These are phyloP conservation scores for Scutellaria minor DNA, from an alignment of 257 asterid species.

Conservation along the genomic window DNA sequence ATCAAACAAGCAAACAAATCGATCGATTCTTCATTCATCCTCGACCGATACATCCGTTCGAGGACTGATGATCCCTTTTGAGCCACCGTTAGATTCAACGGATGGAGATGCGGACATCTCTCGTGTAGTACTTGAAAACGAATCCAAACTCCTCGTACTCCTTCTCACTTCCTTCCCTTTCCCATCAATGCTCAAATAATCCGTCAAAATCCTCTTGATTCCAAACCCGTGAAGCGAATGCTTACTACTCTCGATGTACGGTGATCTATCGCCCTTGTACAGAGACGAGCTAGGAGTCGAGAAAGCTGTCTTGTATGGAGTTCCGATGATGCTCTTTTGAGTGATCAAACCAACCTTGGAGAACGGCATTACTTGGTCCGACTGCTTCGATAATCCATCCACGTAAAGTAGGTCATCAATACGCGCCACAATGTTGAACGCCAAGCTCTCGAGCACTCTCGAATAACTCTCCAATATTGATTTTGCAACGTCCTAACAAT, in stretches of 20 bases:
- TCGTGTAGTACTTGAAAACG: slow-evolving; percentile 40
- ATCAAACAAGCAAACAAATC: slow-evolving; percentile 18
- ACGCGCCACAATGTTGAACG: slow-evolving; percentile 76
- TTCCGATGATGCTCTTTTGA: slow-evolving; percentile 34
- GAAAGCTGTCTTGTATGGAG: slow-evolving; percentile 52
- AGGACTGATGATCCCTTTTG: slow-evolving; percentile 45
- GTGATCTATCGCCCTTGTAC: slow-evolving; percentile 48
- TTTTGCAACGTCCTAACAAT: slow-evolving; percentile 72
- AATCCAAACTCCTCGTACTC: slow-evolving; percentile 39
- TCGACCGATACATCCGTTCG: slow-evolving; percentile 35
- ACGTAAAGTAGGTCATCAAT: slow-evolving; percentile 67
- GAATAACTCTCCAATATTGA: slow-evolving; percentile 82
- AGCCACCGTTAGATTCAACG: slow-evolving; percentile 43
- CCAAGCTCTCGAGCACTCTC: slow-evolving; percentile 78
- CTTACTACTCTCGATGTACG: slow-evolving; percentile 43
- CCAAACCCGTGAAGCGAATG: slow-evolving; percentile 54
- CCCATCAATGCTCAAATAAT: slow-evolving; percentile 52
- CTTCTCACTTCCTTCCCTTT: slow-evolving; percentile 45
- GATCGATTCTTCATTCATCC: slow-evolving; percentile 37
- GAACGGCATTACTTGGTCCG: slow-evolving; percentile 55
- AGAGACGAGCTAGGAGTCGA: slow-evolving; percentile 57
- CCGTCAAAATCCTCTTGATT: slow-evolving; percentile 58
- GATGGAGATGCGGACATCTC: slow-evolving; percentile 52
- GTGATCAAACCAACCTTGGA: slow-evolving; percentile 54
- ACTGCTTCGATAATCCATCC: slow-evolving; percentile 67